A percentile compares a stretch with the other conserved stretches of the same genome.
Evolutionary conservation across 208 protist genomes (phyloP).

Genomic region (Lotmaria passim): DNA sequence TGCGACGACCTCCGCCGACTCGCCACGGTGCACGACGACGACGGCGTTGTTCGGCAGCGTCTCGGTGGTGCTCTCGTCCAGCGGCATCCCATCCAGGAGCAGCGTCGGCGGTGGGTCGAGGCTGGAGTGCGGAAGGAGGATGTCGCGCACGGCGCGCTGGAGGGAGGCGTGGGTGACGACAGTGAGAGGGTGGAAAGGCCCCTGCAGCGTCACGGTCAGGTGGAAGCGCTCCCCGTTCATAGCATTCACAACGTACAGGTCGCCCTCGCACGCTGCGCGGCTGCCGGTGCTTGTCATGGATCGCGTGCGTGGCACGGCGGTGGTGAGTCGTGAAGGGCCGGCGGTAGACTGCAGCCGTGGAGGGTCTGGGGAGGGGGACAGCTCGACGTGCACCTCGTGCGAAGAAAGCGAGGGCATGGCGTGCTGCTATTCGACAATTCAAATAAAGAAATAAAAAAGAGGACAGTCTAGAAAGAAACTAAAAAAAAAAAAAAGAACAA

Average conservation of each 20-base stretch:
- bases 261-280: slow-evolving; percentile 16
- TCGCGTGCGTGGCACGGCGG: not conserved
- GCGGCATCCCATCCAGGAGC: slow-evolving; percentile 23
- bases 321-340: slow-evolving; percentile 1
- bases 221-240: slow-evolving; percentile 23
- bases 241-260: slow-evolving; percentile 23
- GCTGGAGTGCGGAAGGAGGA: slow-evolving; percentile 11
- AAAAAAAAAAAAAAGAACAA: not conserved
- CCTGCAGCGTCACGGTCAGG: slow-evolving; percentile 20
- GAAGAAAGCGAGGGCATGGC: not conserved
- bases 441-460: slow-evolving; percentile 10
- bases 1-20: not conserved
- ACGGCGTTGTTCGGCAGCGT: slow-evolving; percentile 26
- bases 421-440: too few species aligned
- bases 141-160: slow-evolving; percentile 16
- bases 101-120: slow-evolving; percentile 18
- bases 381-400: not conserved
- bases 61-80: slow-evolving; percentile 21
- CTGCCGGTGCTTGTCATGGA: slow-evolving; percentile 1
- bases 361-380: slow-evolving; percentile 2
- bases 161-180: slow-evolving; percentile 25
- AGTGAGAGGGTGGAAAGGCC: slow-evolving; percentile 18
- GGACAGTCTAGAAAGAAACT: not conserved
- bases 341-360: slow-evolving; percentile 1
- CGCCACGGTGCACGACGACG: slow-evolving; percentile 20